phyloP scores from a whole-genome alignment of 805 yeast genomes.

The Komagataella kurtzmanii region DNA sequence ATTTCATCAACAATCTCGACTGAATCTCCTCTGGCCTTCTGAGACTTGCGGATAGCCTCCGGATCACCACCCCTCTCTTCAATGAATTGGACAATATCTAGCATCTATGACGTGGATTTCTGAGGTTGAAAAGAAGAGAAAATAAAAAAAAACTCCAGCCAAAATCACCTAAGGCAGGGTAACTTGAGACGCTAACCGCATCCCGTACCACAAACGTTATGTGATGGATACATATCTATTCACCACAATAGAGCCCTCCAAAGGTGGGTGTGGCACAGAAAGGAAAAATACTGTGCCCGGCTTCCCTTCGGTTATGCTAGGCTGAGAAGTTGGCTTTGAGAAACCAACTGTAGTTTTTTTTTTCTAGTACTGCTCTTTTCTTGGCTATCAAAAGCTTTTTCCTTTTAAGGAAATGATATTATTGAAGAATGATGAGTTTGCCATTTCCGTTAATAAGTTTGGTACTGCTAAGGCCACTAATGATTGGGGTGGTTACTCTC shows the following conservation, averaged over 20 bases:
- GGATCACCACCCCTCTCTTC: constrained; percentile 98
- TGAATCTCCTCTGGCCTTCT: constrained; percentile 85
- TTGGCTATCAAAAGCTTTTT: not conserved
- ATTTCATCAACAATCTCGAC: constrained; percentile 96
- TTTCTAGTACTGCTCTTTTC: not conserved
- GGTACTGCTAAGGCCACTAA: not conserved
- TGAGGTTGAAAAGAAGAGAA: not conserved
- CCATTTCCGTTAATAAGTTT: not conserved
- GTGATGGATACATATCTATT: not conserved
- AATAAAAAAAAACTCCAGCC: not conserved
- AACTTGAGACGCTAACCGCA: not conserved
- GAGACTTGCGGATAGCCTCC: constrained; percentile 74
- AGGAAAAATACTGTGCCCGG: not conserved
- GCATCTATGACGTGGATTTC: constrained; percentile 33
- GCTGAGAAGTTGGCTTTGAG: not conserved
- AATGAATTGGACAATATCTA: constrained; percentile 84
- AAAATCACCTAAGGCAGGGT: not conserved
- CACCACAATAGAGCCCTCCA: not conserved
- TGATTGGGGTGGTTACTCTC: not conserved
- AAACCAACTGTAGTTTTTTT: not conserved
- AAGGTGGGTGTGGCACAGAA: not conserved
- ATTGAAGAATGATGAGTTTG: not conserved
- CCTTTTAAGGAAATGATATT: not conserved
- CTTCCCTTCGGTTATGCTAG: not conserved
- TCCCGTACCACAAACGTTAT: not conserved